Evolutionary conservation across 192 early-diverging fungal genomes (phyloP).

Genomic region (Gigaspora rosea): DNA sequence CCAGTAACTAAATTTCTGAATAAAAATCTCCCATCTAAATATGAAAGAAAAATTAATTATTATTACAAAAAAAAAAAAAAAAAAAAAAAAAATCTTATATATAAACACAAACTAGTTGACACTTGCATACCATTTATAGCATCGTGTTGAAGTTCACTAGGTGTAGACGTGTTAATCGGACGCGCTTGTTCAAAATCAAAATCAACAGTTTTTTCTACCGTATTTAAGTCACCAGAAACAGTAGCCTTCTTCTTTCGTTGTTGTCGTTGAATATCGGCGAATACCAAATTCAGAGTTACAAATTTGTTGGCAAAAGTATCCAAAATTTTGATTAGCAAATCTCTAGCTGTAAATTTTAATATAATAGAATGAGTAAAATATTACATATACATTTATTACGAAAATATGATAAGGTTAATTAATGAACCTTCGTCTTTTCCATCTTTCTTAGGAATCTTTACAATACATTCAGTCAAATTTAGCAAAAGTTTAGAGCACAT

Average conservation of each 20-base stretch:
- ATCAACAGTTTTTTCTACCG: conserved; percentile 38
- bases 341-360: conserved; percentile 38
- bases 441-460: conserved; percentile 63
- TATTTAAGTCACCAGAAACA: conserved; percentile 16
- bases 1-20: conserved; percentile 91
- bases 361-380: background rate
- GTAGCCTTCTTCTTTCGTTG: conserved; percentile 50
- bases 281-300: conserved; percentile 63
- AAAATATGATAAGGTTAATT: background rate
- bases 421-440: conserved; percentile 53
- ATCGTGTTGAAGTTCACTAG: conserved; percentile 53
- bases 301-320: conserved; percentile 85
- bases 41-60: background rate
- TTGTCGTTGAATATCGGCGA: conserved; percentile 61
- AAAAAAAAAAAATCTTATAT: background rate
- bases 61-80: background rate
- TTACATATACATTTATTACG: too few relatives aligned
- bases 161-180: conserved; percentile 54
- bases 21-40: conserved; percentile 79
- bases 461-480: conserved; percentile 87
- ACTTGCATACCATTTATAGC: conserved; percentile 65
- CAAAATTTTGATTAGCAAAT: conserved; percentile 77
- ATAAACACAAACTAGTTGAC: background rate
- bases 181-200: conserved; percentile 61
- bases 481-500: conserved; percentile 95